These are phyloP conservation scores for Neofusicoccum sp. DNA, from an alignment of 2,329 filamentous ascomycete species.

Conservation along the genomic window DNA sequence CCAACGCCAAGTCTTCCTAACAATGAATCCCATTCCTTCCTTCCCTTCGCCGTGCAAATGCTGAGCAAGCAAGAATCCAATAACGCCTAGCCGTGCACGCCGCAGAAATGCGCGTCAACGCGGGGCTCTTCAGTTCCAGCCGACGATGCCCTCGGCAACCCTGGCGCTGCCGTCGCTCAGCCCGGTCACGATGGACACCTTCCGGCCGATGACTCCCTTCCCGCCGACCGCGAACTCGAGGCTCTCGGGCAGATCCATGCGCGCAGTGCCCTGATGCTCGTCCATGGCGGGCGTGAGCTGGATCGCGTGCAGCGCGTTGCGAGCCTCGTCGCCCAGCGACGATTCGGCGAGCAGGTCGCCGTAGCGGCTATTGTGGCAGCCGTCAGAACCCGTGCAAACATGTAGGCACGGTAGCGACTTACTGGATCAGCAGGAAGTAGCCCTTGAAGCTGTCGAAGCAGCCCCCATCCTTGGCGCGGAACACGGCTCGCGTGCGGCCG, in stretches of 20 bases:
- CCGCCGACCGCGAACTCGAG: constrained; percentile 16
- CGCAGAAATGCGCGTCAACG: not conserved
- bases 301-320: constrained; percentile 17
- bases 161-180: not conserved
- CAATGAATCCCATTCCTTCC: not conserved
- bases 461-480: constrained; percentile 10
- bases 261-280: constrained; percentile 11
- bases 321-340: constrained; percentile 12
- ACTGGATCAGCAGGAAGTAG: constrained; percentile 22
- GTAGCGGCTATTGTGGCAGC: constrained; percentile 7
- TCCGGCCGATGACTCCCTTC: constrained; percentile 16
- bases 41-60: not conserved
- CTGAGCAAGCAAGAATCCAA: not conserved
- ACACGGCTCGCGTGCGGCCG: constrained; percentile 9
- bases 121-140: constrained; percentile 12
- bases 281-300: constrained; percentile 11
- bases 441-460: constrained; percentile 1
- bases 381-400: not conserved
- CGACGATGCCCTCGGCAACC: constrained; percentile 20
- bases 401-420: not conserved
- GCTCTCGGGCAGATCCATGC: constrained; percentile 5
- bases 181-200: constrained; percentile 15
- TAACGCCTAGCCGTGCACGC: not conserved
- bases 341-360: constrained; percentile 11
- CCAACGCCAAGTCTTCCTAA: too few species aligned